These are phyloP conservation scores for Fraxinus velutina DNA, from an alignment of 305 asterid species.

Conservation along the genomic window DNA sequence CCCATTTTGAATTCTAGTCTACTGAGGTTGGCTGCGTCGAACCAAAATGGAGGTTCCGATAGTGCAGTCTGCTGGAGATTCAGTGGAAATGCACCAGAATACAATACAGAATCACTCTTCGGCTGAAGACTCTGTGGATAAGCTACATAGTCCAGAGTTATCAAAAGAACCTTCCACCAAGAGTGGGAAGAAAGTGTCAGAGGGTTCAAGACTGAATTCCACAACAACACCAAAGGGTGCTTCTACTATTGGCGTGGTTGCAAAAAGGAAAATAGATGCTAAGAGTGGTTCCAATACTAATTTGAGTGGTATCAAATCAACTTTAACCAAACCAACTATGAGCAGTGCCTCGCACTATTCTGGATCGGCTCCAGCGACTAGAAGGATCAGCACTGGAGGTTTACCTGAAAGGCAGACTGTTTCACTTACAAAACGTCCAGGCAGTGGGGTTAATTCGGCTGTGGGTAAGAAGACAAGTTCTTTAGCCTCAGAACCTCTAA, in stretches of 20 bases:
- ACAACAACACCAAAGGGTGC: conserved; percentile 30
- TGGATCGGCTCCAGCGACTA: conserved; percentile 46
- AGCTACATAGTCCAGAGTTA: conserved; percentile 26
- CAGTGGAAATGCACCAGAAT: conserved; percentile 29
- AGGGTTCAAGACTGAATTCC: conserved; percentile 37
- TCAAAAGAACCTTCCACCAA: conserved; percentile 36
- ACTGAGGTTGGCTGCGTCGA: conserved; percentile 19
- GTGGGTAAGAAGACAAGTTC: conserved; percentile 47
- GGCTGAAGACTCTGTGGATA: conserved; percentile 20
- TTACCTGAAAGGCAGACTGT: conserved; percentile 67
- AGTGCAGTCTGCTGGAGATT: conserved; percentile 37
- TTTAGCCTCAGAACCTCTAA: conserved; percentile 52
- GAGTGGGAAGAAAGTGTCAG: conserved; percentile 41
- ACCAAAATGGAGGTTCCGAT: conserved; percentile 41
- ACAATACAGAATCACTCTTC: conserved; percentile 21
- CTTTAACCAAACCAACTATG: conserved; percentile 56
- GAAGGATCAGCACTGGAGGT: conserved; percentile 86
- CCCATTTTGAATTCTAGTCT: background rate
- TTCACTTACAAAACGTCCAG: conserved; percentile 42
- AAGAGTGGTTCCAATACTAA: conserved; percentile 36
- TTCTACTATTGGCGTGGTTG: conserved; percentile 23
- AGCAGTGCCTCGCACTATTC: conserved; percentile 63
- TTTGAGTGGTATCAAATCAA: conserved; percentile 42
- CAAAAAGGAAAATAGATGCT: conserved; percentile 41
- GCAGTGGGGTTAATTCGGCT: conserved; percentile 30